Evolutionary conservation across 306 rosid genomes (phyloP), one percentile per base, ranked within the genome.

Genomic region (Prunus kanzakura): DNA sequence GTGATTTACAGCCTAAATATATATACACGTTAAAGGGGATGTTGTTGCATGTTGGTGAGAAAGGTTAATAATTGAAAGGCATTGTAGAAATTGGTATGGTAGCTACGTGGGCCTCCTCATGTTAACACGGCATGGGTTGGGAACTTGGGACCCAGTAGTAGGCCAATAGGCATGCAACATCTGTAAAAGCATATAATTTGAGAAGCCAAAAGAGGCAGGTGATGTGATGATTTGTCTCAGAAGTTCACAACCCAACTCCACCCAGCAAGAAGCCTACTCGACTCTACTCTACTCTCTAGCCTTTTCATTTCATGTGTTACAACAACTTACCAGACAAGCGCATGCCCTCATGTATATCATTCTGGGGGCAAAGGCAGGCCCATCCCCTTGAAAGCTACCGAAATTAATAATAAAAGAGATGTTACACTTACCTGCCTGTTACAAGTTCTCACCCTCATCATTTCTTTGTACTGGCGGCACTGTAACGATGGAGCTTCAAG

Each of bases 331-430:
- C 54, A 55, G 74, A 82, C 75, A 72, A 67, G 75, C 71, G 85
- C 85, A 82, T 77, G 82, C 78, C 23, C 71, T 27, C 35, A 19
- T 72, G 81, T 27, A 15, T 38, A 70, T 38, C 72, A 67, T 72
- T 57, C 32, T 25, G 72, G 85, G 65, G 68, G 68, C 69, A 74
- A 58, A 66, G 13, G 6, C 43, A 38, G 71, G 64, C 63, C 50
- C 54, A 64, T 19, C 18, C 8, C 27, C 52, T 71, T 65, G n/a
- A 10, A 10, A 29, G 32, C 19, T 14, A 16, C 57, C 9, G 6
- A 50, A 50, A 32, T 0, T 32, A 32, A 38, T 38, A 38, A 38
- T 38, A 38, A 38, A 38, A 6, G 43, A 38, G 43, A 38, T 38
- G 43, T 8, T 38, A 38, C 6, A 0, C 8, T 38, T 38, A 38